Base-by-base conservation (phyloP, 1,284 basidiomycete genomes). In the Gastroboletus turbinatus region DNA sequence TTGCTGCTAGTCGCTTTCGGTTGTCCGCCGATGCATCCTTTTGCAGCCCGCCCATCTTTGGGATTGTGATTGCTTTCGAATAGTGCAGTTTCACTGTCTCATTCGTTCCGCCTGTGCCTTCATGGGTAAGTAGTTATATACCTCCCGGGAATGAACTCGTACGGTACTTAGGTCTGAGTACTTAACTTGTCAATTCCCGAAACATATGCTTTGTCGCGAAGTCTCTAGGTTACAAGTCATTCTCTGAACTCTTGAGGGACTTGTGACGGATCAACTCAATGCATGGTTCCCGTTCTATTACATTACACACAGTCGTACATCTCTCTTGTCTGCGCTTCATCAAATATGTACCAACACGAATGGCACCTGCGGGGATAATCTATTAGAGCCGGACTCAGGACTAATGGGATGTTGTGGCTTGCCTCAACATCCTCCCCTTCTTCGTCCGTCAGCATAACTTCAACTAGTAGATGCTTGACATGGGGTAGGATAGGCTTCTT, bases 401-500 rank as follows among this genome's bases (percentile, higher is more conserved):
- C 13, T 32, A 23, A 21, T 9, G 32, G 17, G 7, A 43, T 25
- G 44, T 14, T 1, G n/a, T 25, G n/a, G 61, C 71, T 55, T 66
- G 88, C 89, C 77, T 93, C 90, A 17, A 93, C 89, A 63, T 93
- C 90, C 73, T 98, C 96, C 52, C 85, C 94, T 30, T 91, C 84
- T 67, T 92, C 90, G 67, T 98, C 94, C 59, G 85, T 86, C 35
- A 90, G 90, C 94, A 99, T 97, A 53, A 98, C 87, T 76, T 99
- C 97, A 17, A 96, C 90, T 52, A 96, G 81, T 51, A 97, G 80
- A 67, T 93, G 89, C 70, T 87, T 93, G 59, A 82, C 80, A 69
- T 92, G 86, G 16, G 88, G 80, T 16, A 87, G 87, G 58, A 98
- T 82, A 2, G 92, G 83, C 76, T 96, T 97, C 84, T 93, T 97